Evolutionary conservation across 306 rosid species (phyloP).

Genomic region (Crotalaria pallida): DNA sequence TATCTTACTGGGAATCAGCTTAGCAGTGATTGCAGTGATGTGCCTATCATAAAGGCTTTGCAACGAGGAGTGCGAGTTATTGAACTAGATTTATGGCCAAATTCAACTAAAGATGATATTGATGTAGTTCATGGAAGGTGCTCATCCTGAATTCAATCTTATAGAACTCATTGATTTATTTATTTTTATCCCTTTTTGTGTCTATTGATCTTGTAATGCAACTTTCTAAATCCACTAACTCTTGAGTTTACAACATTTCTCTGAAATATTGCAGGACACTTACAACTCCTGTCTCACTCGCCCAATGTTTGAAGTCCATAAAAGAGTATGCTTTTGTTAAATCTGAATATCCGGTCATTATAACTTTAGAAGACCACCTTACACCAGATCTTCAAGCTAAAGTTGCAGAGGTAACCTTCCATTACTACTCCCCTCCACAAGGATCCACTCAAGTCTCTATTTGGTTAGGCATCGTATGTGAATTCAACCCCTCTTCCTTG

Average conservation of each 20-base stretch:
- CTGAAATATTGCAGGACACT: slow-evolving; percentile 59
- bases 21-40: slow-evolving; percentile 83
- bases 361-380: slow-evolving; percentile 92
- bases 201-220: neutral
- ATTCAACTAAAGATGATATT: slow-evolving; percentile 62
- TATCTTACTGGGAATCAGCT: slow-evolving; percentile 95
- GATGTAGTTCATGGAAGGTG: slow-evolving; percentile 91
- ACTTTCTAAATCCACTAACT: neutral
- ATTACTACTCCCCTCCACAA: neutral
- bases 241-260: neutral
- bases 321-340: slow-evolving; percentile 74
- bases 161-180: neutral
- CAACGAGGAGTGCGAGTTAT: slow-evolving; percentile 67
- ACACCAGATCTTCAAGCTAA: slow-evolving; percentile 69
- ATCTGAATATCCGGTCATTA: slow-evolving; percentile 76
- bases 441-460: neutral
- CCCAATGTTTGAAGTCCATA: slow-evolving; percentile 78
- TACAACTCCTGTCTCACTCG: slow-evolving; percentile 75
- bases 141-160: slow-evolving; percentile 18
- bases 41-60: slow-evolving; percentile 73
- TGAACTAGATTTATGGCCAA: slow-evolving; percentile 94
- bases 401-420: slow-evolving; percentile 68
- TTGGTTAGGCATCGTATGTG: neutral
- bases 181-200: neutral
- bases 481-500: slow-evolving; percentile 14